Evolutionary conservation across 768 basidiomycete species (phyloP).

Genomic region (Rubroboletus satanas): DNA sequence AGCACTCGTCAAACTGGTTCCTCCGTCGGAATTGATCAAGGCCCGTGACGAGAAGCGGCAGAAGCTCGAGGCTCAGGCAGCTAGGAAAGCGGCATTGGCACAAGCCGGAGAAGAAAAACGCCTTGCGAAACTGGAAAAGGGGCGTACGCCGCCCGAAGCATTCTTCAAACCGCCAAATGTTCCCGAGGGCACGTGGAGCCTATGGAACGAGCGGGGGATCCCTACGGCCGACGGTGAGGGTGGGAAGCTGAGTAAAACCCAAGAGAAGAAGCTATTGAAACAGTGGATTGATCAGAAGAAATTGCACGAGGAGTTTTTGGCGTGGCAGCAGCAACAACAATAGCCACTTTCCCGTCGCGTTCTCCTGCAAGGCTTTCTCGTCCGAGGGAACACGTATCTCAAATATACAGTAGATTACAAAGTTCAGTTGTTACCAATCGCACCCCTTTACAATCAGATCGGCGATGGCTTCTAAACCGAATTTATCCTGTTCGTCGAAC

Average conservation of each 20-base stretch:
- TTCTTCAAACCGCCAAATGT: conserved; percentile 85
- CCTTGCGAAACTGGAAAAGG: conserved; percentile 79
- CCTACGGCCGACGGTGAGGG: conserved; percentile 85
- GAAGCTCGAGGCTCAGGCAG: conserved; percentile 67
- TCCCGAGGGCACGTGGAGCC: conserved; percentile 65
- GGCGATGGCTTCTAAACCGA: conserved; percentile 74
- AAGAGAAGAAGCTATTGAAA: conserved; percentile 74
- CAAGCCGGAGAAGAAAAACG: conserved; percentile 66
- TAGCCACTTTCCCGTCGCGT: background rate
- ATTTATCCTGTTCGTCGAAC: conserved; percentile 73
- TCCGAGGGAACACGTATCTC: background rate
- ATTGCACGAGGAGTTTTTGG: conserved; percentile 74
- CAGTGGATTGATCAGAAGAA: conserved; percentile 70
- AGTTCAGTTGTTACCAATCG: conserved; percentile 49
- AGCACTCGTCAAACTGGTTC: conserved; percentile 89
- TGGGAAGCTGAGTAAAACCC: conserved; percentile 78
- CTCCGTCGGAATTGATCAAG: conserved; percentile 75
- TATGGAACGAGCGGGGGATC: conserved; percentile 82
- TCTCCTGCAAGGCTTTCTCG: background rate
- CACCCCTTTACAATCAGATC: conserved; percentile 57
- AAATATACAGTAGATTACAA: conserved; percentile 12
- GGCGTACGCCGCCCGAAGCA: conserved; percentile 65
- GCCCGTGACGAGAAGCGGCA: conserved; percentile 87
- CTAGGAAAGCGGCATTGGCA: conserved; percentile 69
- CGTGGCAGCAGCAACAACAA: conserved; percentile 37